These are phyloP conservation scores for Magnusiomyces fungicola DNA, from an alignment of 1,139 yeast genomes.

Conservation along the genomic window DNA sequence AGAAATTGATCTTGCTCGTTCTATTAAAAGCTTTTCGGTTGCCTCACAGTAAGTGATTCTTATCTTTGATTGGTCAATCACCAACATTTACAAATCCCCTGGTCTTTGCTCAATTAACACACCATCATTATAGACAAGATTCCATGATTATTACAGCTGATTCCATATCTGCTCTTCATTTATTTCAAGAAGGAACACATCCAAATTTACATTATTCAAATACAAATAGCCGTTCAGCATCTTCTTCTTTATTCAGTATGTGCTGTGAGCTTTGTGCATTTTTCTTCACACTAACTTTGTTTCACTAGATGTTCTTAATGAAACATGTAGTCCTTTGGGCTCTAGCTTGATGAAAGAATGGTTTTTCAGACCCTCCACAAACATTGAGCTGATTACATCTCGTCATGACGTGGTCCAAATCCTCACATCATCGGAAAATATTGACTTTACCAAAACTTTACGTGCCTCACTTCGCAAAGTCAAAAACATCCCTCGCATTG, in stretches of 20 bases:
- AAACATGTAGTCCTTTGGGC: constrained; percentile 31
- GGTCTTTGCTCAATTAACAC: no score
- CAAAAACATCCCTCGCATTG: constrained; percentile 27
- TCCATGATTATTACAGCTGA: constrained; percentile 34
- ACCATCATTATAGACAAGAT: constrained; percentile 7
- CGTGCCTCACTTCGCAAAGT: constrained; percentile 23
- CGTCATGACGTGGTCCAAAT: constrained; percentile 30
- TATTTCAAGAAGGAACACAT: constrained; percentile 24
- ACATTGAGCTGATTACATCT: constrained; percentile 23
- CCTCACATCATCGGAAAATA: constrained; percentile 22
- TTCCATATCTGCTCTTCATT: constrained; percentile 31
- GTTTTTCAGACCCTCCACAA: constrained; percentile 33
- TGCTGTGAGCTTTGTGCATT: neutral
- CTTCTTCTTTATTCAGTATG: constrained; percentile 20
- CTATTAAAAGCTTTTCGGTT: constrained; percentile 8
- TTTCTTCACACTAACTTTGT: neutral
- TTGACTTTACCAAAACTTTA: constrained; percentile 17
- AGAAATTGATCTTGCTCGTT: constrained; percentile 5
- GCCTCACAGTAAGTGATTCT: constrained; percentile 8
- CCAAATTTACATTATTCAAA: constrained; percentile 17
- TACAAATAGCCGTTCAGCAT: constrained; percentile 7
- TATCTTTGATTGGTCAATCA: no score
- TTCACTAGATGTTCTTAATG: constrained; percentile 17
- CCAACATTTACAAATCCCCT: no score
- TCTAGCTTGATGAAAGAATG: constrained; percentile 30